phyloP scores from a whole-genome alignment of 2,329 filamentous ascomycete genomes.

The Cryphonectria carpinicola region DNA sequence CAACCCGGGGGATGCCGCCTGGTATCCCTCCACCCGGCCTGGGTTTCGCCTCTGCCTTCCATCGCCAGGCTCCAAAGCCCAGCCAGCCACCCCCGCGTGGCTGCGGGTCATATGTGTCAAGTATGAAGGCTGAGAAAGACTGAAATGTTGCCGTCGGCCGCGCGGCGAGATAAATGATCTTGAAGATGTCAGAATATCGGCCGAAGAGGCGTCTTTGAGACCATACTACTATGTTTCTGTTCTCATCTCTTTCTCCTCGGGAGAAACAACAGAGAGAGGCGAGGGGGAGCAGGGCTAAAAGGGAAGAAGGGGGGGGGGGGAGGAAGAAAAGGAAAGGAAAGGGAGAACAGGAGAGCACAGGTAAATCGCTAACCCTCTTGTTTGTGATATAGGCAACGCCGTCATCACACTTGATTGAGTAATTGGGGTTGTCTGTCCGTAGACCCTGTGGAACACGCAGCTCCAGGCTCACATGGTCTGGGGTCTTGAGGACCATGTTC shows the following conservation, averaged over 20 bases:
- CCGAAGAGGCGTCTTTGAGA: conserved; percentile 32
- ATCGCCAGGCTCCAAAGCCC: conserved; percentile 92
- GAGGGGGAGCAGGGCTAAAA: too few relatives aligned
- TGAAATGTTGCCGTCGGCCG: conserved; percentile 71
- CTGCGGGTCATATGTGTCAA: conserved; percentile 85
- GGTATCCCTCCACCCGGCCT: conserved; percentile 85
- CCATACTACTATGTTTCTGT: not conserved
- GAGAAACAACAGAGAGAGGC: not conserved
- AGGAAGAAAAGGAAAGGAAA: not conserved
- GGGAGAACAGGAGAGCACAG: not conserved
- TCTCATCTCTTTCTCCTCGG: not conserved
- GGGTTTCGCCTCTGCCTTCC: conserved; percentile 79
- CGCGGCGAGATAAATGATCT: conserved; percentile 88
- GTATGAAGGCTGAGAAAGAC: conserved; percentile 86
- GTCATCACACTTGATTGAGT: conserved; percentile 72
- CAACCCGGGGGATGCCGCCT: conserved; percentile 70
- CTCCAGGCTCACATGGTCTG: conserved; percentile 76
- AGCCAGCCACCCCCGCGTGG: conserved; percentile 68
- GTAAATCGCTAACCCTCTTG: conserved; percentile 65
- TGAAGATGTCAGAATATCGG: conserved; percentile 28
- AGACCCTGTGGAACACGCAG: conserved; percentile 72
- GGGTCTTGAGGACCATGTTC: conserved; percentile 78
- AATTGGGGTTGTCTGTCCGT: conserved; percentile 59
- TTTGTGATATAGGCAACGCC: conserved; percentile 84
- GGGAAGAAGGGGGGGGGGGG: not conserved